Conservation (phyloP, 2,329 filamentous ascomycete genomes). For the Colletotrichum agaves region DNA sequence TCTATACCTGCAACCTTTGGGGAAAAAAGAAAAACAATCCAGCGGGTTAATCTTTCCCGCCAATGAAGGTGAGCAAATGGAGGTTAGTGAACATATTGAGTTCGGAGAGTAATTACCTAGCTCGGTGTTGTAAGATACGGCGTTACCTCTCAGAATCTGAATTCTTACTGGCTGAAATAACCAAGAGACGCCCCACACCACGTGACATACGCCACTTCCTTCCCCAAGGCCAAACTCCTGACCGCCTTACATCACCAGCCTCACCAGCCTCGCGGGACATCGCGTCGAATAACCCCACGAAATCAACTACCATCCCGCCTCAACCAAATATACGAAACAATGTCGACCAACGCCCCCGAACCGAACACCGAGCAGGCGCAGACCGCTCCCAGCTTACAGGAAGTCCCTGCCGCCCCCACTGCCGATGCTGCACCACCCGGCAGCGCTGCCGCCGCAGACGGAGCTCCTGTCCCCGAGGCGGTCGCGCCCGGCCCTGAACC, state of each 20-base stretch:
- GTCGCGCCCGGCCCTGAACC: constrained; percentile 65
- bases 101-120: too few species aligned
- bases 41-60: too few species aligned
- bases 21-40: too few species aligned
- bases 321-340: constrained; percentile 38
- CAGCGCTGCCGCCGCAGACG: constrained; percentile 35
- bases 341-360: constrained; percentile 51
- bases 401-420: constrained; percentile 4
- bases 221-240: background rate
- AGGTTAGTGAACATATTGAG: too few species aligned
- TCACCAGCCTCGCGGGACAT: constrained; percentile 27
- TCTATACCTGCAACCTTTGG: too few species aligned
- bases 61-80: too few species aligned
- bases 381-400: constrained; percentile 29
- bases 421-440: constrained; percentile 29
- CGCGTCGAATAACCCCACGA: background rate
- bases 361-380: constrained; percentile 44
- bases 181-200: background rate
- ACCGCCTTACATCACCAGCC: constrained; percentile 30
- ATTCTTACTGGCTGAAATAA: background rate
- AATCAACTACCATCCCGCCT: constrained; percentile 14
- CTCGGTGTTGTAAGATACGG: too few species aligned
- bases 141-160: too few species aligned
- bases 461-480: constrained; percentile 49
- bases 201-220: constrained; percentile 19